These are phyloP conservation scores for Acmispon strigosus DNA, from an alignment of 306 rosid genomes.

Conservation along the genomic window DNA sequence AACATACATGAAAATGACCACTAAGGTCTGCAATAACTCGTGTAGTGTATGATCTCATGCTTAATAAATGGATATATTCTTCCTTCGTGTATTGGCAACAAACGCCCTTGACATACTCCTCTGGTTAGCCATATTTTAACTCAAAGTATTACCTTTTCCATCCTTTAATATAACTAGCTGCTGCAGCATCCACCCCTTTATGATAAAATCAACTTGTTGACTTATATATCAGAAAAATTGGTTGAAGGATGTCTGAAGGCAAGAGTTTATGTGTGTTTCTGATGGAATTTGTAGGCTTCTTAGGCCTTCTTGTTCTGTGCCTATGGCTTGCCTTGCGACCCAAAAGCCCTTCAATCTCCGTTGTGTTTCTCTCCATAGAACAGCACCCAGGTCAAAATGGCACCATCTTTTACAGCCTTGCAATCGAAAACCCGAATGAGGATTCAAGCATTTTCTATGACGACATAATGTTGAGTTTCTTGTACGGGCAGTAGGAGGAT, in stretches of 20 bases:
- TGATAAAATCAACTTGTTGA: background rate
- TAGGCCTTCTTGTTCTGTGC: slow-evolving; percentile 29
- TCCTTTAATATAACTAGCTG: background rate
- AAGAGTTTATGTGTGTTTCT: slow-evolving; percentile 25
- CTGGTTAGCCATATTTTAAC: background rate
- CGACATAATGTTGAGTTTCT: slow-evolving; percentile 21
- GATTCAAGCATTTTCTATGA: slow-evolving; percentile 34
- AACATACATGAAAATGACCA: background rate
- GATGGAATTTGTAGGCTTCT: slow-evolving; percentile 14
- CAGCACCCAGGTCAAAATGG: slow-evolving; percentile 15
- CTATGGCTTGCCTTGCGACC: slow-evolving; percentile 43
- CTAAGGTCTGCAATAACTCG: background rate
- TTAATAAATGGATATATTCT: slow-evolving; percentile 31
- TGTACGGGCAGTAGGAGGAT: slow-evolving; percentile 27
- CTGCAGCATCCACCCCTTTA: background rate
- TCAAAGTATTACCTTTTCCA: background rate
- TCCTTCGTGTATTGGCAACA: background rate
- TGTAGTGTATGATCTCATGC: background rate
- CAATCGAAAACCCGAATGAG: slow-evolving; percentile 39
- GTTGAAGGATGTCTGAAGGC: slow-evolving; percentile 11
- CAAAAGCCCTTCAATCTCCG: slow-evolving; percentile 22
- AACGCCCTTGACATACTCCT: background rate
- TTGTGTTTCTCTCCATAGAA: slow-evolving; percentile 27
- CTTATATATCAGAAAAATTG: background rate
- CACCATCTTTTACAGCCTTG: slow-evolving; percentile 23